Conservation (phyloP, 2,329 filamentous ascomycete species). For the Rosellinia necatrix region DNA sequence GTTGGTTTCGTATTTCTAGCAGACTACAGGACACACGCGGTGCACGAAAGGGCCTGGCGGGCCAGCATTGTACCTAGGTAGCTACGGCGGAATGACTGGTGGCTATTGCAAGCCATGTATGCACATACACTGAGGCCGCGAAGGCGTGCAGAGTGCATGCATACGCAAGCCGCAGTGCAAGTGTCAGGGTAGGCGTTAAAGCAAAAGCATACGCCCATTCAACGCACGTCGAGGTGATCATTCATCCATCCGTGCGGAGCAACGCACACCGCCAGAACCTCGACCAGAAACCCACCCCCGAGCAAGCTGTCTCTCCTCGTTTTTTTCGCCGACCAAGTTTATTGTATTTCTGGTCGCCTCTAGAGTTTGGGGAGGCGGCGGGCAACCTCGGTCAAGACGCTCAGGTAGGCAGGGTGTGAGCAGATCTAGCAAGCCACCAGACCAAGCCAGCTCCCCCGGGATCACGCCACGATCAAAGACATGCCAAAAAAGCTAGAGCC, state of each 20-base stretch:
- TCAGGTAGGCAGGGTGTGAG: not conserved
- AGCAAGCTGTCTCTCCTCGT: not conserved
- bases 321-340: no score
- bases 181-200: no score
- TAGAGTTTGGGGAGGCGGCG: no score
- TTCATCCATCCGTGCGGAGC: conserved; percentile 20
- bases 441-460: no score
- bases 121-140: not conserved
- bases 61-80: no score
- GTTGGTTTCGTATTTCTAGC: not conserved
- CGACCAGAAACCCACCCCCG: conserved; percentile 4
- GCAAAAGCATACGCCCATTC: not conserved
- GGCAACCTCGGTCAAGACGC: not conserved
- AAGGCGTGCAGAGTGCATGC: conserved; percentile 13
- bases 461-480: not conserved
- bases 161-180: conserved; percentile 3
- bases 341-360: no score
- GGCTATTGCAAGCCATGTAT: no score
- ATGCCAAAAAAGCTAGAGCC: conserved; percentile 8
- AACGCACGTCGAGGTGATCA: conserved; percentile 13
- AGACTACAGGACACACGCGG: no score
- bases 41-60: no score
- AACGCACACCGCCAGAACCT: conserved; percentile 21
- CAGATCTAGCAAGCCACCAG: not conserved
- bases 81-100: no score